phyloP scores from a whole-genome alignment of 2,329 filamentous ascomycete species.

The Neoscytalidium dimidiatum region DNA sequence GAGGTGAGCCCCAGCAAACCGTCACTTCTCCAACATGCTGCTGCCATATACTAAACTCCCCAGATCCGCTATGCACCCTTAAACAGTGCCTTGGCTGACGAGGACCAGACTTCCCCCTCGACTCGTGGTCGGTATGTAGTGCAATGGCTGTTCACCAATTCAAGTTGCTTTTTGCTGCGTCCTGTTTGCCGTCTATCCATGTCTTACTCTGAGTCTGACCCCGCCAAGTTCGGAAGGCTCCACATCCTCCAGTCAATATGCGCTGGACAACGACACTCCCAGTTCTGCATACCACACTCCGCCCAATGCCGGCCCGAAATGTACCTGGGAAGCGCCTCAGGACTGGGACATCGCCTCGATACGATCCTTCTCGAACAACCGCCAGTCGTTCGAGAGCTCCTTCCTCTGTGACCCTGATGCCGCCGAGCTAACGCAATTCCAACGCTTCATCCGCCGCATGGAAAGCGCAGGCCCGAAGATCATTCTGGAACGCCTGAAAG shows the following conservation, averaged over 20 bases:
- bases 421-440: constrained; percentile 43
- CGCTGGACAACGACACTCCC: not conserved
- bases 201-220: not conserved
- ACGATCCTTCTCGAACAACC: constrained; percentile 22
- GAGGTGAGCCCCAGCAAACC: constrained; percentile 23
- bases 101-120: constrained; percentile 12
- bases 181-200: not conserved
- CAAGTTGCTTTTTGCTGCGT: not conserved
- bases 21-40: not conserved
- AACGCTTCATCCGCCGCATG: constrained; percentile 59
- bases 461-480: constrained; percentile 53
- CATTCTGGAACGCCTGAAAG: constrained; percentile 58
- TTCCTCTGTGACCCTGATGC: constrained; percentile 13
- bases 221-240: constrained; percentile 9
- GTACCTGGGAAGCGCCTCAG: constrained; percentile 31
- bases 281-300: not conserved
- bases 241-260: not conserved
- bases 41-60: not conserved
- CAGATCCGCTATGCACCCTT: not conserved
- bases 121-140: constrained; percentile 7
- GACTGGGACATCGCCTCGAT: constrained; percentile 34
- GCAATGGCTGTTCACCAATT: not conserved
- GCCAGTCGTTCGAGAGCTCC: constrained; percentile 1
- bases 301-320: not conserved
- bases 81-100: not conserved